Base-by-base conservation (phyloP, 2,329 filamentous ascomycete species). In the Phaeoacremonium minimum region DNA sequence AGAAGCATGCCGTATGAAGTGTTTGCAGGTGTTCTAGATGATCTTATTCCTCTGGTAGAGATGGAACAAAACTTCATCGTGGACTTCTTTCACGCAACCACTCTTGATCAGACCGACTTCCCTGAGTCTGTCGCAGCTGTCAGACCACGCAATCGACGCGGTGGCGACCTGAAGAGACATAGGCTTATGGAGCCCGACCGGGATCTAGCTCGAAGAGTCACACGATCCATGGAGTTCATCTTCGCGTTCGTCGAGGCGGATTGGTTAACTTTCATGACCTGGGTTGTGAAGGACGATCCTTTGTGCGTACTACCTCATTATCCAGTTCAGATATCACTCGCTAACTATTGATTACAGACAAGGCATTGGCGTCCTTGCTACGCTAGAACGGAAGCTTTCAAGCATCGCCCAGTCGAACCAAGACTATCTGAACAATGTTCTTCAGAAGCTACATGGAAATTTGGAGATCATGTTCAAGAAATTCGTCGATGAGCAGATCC, bases 41-140 rank as follows among this genome's bases (percentile, higher is more conserved):
- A 96, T 51, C 77, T 93, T 45, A 66, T 90, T 30, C 87, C 85
- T 6, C 73, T 95, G 38, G 81, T 96, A 40, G 83, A 88, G 48
- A 90, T 91, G 58, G 93, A 98, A 62, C 91, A 98, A 58, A 97
- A 96, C 56, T 98, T 97, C 55, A 72, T 96, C 33, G 82, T 95
- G n/a, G 88, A 95, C 49, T 93, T 96, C 59, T 97, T 97, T 73
- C 91, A 97, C 50, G 80, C 93, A 17, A 87, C 85, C n/a, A 94
- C 88, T 3, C 71, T 91, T 18, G 83, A 89, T 50, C 83, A 80
- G 22, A 64, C 77, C 13, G 90, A 96, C 54, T 97, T 96, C 54
- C 74, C 85, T 2, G 93, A 97, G 46, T 75, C 83, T 4, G 83
- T 96, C 14, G 70, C 75, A 15, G 72, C 76, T 3, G 70, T 71